Evolutionary conservation across 768 basidiomycete genomes (phyloP).

Genomic region (Mycena capillaripes): DNA sequence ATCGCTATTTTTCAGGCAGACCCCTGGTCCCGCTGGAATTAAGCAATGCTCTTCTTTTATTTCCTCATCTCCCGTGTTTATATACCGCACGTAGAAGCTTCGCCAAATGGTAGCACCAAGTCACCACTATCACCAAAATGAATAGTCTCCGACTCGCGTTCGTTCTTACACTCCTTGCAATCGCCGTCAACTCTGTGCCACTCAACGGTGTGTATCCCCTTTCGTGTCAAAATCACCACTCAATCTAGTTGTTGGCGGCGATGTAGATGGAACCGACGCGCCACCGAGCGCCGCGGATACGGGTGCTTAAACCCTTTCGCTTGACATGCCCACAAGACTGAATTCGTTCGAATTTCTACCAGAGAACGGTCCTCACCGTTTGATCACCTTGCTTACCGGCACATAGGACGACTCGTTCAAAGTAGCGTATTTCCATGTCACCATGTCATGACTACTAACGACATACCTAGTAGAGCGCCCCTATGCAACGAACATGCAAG

Average conservation of each 20-base stretch:
- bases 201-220: constrained; percentile 13
- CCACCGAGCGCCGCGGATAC: constrained; percentile 17
- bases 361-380: constrained; percentile 17
- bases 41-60: not conserved
- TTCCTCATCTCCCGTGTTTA: not conserved
- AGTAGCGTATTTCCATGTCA: not conserved
- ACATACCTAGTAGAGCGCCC: not conserved
- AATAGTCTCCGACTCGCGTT: constrained; percentile 19
- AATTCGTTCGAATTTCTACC: not conserved
- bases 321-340: not conserved
- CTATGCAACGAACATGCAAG: no score
- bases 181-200: constrained; percentile 19
- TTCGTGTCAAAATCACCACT: not conserved
- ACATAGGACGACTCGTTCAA: not conserved
- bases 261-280: constrained; percentile 10
- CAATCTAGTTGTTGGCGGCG: constrained; percentile 8
- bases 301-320: not conserved
- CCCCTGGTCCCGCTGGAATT: constrained; percentile 22
- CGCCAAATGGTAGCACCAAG: not conserved
- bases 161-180: constrained; percentile 19
- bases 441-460: not conserved
- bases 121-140: constrained; percentile 1
- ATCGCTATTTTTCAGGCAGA: constrained; percentile 9
- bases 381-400: constrained; percentile 19
- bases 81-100: not conserved